phyloP scores from a whole-genome alignment of 768 basidiomycete species.

The Hysterangium stoloniferum region DNA sequence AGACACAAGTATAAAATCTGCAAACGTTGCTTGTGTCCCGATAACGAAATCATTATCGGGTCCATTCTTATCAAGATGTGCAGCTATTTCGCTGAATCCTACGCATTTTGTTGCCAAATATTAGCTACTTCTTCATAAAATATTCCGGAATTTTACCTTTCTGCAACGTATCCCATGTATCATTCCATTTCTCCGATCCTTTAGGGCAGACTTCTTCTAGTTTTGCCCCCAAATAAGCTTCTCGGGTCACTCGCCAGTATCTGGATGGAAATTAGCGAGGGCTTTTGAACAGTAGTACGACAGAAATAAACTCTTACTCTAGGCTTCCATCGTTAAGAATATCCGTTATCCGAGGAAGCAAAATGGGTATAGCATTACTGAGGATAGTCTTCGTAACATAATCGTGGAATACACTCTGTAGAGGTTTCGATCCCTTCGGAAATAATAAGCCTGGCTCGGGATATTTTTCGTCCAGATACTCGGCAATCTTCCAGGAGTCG shows the following conservation, averaged over 20 bases:
- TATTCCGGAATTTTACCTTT: slow-evolving; percentile 22
- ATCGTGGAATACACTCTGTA: slow-evolving; percentile 32
- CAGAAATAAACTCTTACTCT: too few species aligned
- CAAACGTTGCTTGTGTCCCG: slow-evolving; percentile 31
- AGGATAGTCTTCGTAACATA: slow-evolving; percentile 15
- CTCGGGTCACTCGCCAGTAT: slow-evolving; percentile 35
- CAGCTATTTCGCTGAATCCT: slow-evolving; percentile 13
- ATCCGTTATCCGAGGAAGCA: too few species aligned
- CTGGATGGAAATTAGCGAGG: too few species aligned
- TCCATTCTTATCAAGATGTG: slow-evolving; percentile 22
- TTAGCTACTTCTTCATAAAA: slow-evolving; percentile 16
- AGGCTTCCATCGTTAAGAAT: too few species aligned
- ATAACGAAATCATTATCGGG: slow-evolving; percentile 27
- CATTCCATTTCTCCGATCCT: slow-evolving; percentile 22
- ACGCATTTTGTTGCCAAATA: slow-evolving; percentile 13
- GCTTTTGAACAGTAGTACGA: too few species aligned
- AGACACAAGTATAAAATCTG: slow-evolving; percentile 29
- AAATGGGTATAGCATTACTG: slow-evolving; percentile 44
- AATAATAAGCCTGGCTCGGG: too few species aligned
- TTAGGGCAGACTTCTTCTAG: slow-evolving; percentile 31
- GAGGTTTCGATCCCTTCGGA: slow-evolving; percentile 28
- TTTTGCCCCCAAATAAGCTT: slow-evolving; percentile 25
- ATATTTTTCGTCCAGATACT: too few species aligned
- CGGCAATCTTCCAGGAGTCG: slow-evolving; percentile 39
- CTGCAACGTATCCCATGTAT: slow-evolving; percentile 32